A percentile compares a stretch with the other conserved stretches of the same genome.
phyloP scores from a whole-genome alignment of 805 yeast species.

The Cyberlindnera xylosilytica region DNA sequence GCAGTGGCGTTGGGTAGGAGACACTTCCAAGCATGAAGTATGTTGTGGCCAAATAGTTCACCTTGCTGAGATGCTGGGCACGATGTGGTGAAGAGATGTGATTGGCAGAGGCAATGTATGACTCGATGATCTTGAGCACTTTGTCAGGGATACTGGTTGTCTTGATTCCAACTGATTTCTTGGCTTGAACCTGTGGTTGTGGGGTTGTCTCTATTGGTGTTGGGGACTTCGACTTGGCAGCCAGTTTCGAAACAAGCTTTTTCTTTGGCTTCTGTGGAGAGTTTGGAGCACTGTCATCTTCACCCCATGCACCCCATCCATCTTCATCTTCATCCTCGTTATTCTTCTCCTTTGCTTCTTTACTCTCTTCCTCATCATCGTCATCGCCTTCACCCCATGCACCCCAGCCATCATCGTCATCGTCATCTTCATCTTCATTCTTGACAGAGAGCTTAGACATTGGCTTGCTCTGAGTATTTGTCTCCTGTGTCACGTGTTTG shows the following conservation, averaged over 20 bases:
- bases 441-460: not conserved
- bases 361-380: constrained; percentile 1
- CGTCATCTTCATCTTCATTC: constrained; percentile 20
- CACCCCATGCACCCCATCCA: constrained; percentile 26
- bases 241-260: constrained; percentile 21
- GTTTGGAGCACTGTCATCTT: constrained; percentile 6
- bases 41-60: constrained; percentile 17
- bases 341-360: constrained; percentile 15
- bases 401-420: constrained; percentile 25
- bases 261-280: constrained; percentile 8
- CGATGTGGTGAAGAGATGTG: constrained; percentile 13
- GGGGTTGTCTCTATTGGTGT: constrained; percentile 5
- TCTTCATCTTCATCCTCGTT: constrained; percentile 11
- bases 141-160: constrained; percentile 16
- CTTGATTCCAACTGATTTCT: constrained; percentile 1
- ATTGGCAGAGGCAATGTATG: constrained; percentile 14
- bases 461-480: too few relatives aligned
- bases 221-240: constrained; percentile 11
- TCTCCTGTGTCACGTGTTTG: too few relatives aligned
- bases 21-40: constrained; percentile 20
- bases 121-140: constrained; percentile 13
- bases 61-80: constrained; percentile 14
- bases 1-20: constrained; percentile 10
- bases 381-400: constrained; percentile 26
- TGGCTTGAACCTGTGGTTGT: constrained; percentile 1